phyloP scores from a whole-genome alignment of 768 basidiomycete species.

The Xerocomus potaroensis region DNA sequence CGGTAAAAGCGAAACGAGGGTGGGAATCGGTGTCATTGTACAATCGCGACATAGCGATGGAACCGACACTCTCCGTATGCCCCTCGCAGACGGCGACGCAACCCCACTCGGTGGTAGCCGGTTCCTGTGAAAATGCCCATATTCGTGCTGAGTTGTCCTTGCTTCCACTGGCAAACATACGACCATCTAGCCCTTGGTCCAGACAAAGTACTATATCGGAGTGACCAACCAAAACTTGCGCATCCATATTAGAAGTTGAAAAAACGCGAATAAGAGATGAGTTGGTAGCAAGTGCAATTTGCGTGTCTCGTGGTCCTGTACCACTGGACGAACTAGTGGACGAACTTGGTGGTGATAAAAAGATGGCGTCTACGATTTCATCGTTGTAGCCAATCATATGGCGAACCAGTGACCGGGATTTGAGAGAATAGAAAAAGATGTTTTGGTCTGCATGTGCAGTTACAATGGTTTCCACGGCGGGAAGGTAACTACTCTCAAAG shows the following conservation, averaged over 20 bases:
- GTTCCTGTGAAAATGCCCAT: constrained; percentile 51
- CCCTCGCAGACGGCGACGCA: constrained; percentile 91
- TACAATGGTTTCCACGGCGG: constrained; percentile 58
- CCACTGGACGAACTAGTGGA: constrained; percentile 17
- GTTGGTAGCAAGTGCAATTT: constrained; percentile 94
- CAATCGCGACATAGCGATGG: constrained; percentile 72
- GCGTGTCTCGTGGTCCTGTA: constrained; percentile 46
- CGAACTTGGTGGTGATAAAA: constrained; percentile 52
- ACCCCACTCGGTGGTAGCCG: constrained; percentile 31
- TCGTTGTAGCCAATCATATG: constrained; percentile 98
- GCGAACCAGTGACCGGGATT: constrained; percentile 57
- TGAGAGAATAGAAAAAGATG: constrained; percentile 83
- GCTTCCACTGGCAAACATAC: constrained; percentile 83
- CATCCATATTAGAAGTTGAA: constrained; percentile 69
- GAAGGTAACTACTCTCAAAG: constrained; percentile 55
- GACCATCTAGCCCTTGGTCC: constrained; percentile 61
- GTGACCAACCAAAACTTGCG: constrained; percentile 84
- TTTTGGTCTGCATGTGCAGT: constrained; percentile 96
- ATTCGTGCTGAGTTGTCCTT: constrained; percentile 87
- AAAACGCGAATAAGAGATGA: constrained; percentile 94
- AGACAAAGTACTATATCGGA: constrained; percentile 87
- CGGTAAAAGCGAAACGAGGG: constrained; percentile 82
- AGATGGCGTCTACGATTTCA: constrained; percentile 88
- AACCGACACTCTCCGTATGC: constrained; percentile 91
- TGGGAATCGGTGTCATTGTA: constrained; percentile 18